Evolutionary conservation across 2,329 filamentous ascomycete genomes (phyloP), one percentile per base, ranked within the genome.

Genomic region (Microcyclospora tardicrescens): DNA sequence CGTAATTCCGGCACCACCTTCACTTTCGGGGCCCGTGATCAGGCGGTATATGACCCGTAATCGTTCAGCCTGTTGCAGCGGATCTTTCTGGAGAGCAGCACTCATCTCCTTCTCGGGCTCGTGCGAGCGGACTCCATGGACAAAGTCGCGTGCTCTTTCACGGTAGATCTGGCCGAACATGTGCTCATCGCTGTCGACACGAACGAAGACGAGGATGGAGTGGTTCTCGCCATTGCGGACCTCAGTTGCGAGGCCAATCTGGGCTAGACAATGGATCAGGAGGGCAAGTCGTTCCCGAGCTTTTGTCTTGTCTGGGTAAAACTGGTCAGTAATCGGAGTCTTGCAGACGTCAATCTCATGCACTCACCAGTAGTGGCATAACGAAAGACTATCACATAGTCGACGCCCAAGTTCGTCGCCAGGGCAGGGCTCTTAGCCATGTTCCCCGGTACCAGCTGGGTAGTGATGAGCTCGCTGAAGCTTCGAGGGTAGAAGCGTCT

Each of bases 1-100:
- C 34, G 65, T 68, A 36, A 71, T 68, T 16, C 66, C 67, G 15
- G 67, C 67, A 34, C 67, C 67, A 13, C 67, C 67, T 41, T 69
- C 67, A 9, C 48, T 51, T 16, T 56, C 51, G 2, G 65, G 61
- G 45, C 69, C 67, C 8, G 66, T 69, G 43, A 71, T 69, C 43
- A 95, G 75, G 36, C 91, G 76, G 58, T 94, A 91, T 42, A 94
- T 81, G 34, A 93, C 77, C 28, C 91, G 78, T 33, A 94, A 73
- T 34, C 87, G 74, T 65, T 98, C 91, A 15, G 89, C 84, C 56
- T 93, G 84, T 30, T 80, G 84, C 41, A 95, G 71, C 1, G 86
- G 82, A 49, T 93, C 81, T 12, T 74, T 66, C 42, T 78, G 67
- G 37, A 93, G 73, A 11, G 79, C 73, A 42, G 75, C 68, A 35